Percentiles rank a stretch among this genome's conserved stretches.
phyloP scores from a whole-genome alignment of 2,329 filamentous ascomycete genomes.

The Sporothrix dimorphospora region DNA sequence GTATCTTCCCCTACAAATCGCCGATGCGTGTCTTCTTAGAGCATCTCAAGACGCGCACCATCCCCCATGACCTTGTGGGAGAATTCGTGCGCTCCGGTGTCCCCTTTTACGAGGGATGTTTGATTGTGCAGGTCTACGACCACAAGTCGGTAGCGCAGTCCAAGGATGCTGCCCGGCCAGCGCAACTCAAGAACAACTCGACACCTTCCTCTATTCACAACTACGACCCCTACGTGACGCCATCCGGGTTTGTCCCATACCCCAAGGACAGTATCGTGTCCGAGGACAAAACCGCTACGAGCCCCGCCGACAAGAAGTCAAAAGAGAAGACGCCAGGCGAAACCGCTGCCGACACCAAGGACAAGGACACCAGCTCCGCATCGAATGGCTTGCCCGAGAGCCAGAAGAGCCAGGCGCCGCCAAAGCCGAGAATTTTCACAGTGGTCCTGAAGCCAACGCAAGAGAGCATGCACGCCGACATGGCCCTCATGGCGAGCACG shows the following conservation, averaged over 20 bases:
- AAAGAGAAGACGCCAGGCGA: conserved; percentile 48
- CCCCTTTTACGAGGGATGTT: conserved; percentile 87
- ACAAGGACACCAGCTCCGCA: conserved; percentile 53
- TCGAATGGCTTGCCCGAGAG: conserved; percentile 49
- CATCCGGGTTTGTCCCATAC: conserved; percentile 81
- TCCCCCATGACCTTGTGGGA: conserved; percentile 87
- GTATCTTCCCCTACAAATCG: conserved; percentile 88
- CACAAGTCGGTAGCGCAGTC: conserved; percentile 68
- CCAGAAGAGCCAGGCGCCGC: conserved; percentile 49
- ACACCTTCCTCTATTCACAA: conserved; percentile 87
- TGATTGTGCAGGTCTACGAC: conserved; percentile 94
- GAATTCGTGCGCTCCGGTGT: conserved; percentile 74
- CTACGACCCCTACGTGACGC: conserved; percentile 85
- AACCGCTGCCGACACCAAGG: conserved; percentile 49
- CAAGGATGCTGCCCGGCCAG: conserved; percentile 60
- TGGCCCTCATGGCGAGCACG: conserved; percentile 73
- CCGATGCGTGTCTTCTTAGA: conserved; percentile 83
- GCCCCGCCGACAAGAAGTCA: conserved; percentile 38
- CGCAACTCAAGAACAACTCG: conserved; percentile 64
- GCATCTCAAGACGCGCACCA: conserved; percentile 72
- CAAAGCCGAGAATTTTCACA: conserved; percentile 71
- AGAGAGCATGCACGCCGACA: conserved; percentile 73
- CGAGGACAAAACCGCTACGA: conserved; percentile 35
- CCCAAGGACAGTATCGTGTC: conserved; percentile 55
- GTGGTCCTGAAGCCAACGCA: conserved; percentile 84